Conservation (phyloP, 805 yeast species). For the Lipomyces sp. region DNA sequence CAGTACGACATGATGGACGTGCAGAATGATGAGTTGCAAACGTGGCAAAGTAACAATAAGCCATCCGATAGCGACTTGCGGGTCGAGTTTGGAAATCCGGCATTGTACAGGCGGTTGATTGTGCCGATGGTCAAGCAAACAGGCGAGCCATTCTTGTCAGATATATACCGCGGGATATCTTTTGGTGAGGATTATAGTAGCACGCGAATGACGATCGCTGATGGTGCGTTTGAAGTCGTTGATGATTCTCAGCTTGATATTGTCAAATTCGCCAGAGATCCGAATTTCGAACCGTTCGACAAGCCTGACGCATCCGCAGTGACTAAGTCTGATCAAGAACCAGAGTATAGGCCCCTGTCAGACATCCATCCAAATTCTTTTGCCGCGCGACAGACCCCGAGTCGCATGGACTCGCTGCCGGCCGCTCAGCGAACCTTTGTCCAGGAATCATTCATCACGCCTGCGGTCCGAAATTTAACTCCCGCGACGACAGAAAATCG, state of each 20-base stretch:
- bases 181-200: neutral
- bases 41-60: neutral
- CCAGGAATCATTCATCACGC: neutral
- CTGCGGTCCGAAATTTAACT: neutral
- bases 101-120: conserved; percentile 25
- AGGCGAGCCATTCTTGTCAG: conserved; percentile 10
- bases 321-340: neutral
- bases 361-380: neutral
- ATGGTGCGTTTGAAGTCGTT: conserved; percentile 29
- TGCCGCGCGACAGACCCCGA: neutral
- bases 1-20: conserved; percentile 12
- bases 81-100: conserved; percentile 29
- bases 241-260: conserved; percentile 25
- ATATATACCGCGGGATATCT: conserved; percentile 7
- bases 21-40: conserved; percentile 7
- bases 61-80: conserved; percentile 20
- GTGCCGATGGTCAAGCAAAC: conserved; percentile 32
- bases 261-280: conserved; percentile 23
- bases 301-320: neutral
- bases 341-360: neutral
- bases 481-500: neutral
- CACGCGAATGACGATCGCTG: conserved; percentile 8
- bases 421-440: neutral
- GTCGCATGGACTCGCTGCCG: neutral
- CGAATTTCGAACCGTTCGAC: conserved; percentile 15